Base-by-base conservation (phyloP, 2,329 filamentous ascomycete genomes). In the Colletotrichum musae region DNA sequence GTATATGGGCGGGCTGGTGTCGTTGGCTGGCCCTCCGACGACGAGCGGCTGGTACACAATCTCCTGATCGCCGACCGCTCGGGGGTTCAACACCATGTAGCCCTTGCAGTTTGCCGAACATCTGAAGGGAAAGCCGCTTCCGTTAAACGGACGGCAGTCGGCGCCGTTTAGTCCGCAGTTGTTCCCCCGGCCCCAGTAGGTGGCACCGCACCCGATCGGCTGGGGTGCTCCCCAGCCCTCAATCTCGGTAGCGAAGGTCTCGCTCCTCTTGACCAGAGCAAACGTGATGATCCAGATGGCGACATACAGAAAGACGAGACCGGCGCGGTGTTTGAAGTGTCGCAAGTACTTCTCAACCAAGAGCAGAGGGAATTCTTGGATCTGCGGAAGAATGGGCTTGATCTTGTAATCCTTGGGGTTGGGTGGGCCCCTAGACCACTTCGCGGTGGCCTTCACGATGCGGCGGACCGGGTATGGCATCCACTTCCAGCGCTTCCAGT, bases 111-210 rank as follows among this genome's bases (percentile, higher is more conserved):
- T 91, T 16, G 90, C 92, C 1, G 92, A 89, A 75, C 93, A 96
- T 63, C 91, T 86, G 76, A 96, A 96, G 0, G 92, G 85, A 73
- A 94, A 90, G 0, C 89, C 89, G 64, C 84, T 88, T 72, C 90
- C 91, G 67, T 87, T 87, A 75, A 96, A 96, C 0, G 93, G 93
- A 9, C 93, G 88, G 75, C 93, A 96, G 59, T 89, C 84, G 70
- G 90, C 89, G 6, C 93, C 93, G 73, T 95, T 90, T 15, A 95
- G 75, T 0, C 93, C 93, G 77, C 93, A 96, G 13, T 82, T 82
- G 75, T 94, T 95, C 41, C 89, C 91, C 45, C 89, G 78, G 9
- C 83, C 86, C 92, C 93, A 96, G 76, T 93, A 93, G 15, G 90
- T 87, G 62, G 87, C 85, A 13, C 87, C 88, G 78, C 93, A 96